These are phyloP conservation scores for Colletotrichum camelliae DNA, from an alignment of 2,329 filamentous ascomycete species.

Conservation along the genomic window DNA sequence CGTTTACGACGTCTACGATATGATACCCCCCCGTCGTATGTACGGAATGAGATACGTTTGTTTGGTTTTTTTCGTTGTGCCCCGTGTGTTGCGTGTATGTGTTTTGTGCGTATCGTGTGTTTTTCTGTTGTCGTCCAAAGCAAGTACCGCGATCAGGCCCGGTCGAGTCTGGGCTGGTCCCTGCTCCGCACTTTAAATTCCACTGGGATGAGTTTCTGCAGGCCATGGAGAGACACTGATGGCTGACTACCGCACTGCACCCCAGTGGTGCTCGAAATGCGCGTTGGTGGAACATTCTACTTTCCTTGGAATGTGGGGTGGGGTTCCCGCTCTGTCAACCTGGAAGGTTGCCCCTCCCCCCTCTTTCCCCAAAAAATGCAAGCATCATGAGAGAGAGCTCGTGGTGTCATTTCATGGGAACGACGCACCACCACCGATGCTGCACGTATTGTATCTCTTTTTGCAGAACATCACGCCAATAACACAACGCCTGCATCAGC, in stretches of 20 bases:
- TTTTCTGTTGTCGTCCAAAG: background rate
- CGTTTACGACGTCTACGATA: constrained; percentile 16
- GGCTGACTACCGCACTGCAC: background rate
- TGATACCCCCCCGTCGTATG: constrained; percentile 18
- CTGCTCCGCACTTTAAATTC: background rate
- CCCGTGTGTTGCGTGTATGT: constrained; percentile 20
- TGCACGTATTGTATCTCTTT: background rate
- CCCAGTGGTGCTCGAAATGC: background rate
- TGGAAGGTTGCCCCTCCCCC: background rate
- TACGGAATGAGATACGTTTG: constrained; percentile 20
- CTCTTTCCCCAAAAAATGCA: constrained; percentile 1
- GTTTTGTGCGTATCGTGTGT: constrained; percentile 5
- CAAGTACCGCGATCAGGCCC: background rate
- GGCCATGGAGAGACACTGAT: background rate
- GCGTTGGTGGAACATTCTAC: constrained; percentile 13
- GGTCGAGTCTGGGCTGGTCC: background rate
- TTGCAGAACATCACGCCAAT: background rate
- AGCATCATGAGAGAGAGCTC: constrained; percentile 13
- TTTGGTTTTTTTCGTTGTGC: constrained; percentile 28
- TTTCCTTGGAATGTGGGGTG: constrained; percentile 12
- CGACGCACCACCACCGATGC: background rate
- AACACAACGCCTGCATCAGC: background rate
- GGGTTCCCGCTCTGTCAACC: background rate
- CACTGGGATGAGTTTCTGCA: background rate
- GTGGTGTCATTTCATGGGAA: constrained; percentile 12